Base-by-base conservation (phyloP, 495 filamentous ascomycete species). In the Talaromyces wortmannii region DNA sequence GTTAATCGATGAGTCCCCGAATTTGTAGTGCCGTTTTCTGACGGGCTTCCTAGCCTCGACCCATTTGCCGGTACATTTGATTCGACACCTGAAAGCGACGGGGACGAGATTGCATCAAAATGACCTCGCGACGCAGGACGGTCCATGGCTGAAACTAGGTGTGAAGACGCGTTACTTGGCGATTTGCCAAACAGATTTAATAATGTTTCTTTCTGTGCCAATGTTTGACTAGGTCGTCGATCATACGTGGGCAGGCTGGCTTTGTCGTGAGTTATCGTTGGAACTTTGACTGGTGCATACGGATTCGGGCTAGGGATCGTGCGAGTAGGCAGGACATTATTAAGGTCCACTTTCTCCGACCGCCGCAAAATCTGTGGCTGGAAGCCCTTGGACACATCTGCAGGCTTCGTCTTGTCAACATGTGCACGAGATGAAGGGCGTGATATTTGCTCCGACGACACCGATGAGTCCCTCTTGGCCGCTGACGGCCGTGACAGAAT, bases 111-210 rank as follows among this genome's bases (percentile, higher is more conserved):
- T 8, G 58, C 61, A 61, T 72, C 57, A 65, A 70, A 31, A 61
- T 45, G 42, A 7, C 45, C 51, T 16, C 47, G 44, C 29, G 50
- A 29, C 18, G 50, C 17, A 13, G 62, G 52, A 32, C 58, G 53
- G 13, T 57, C 23, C 17, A 52, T 55, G 29, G 58, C 61, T 44
- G 50, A 43, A 46, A 59, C 56, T 6, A 66, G 59, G 17, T 63
- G 60, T 8, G 55, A 55, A 15, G 62, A 31, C 8, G 57, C 57
- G 7, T 60, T 53, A 6, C 59, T 58, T 0, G 73, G 66, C 45
- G 72, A 66, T 60, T 88, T 89, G n/a, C 80, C 80, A 59, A 92
- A 90, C 7, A 92, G 77, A 7, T 83, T 87, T 11, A 91, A 77
- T 10, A 92, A 71, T 8, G 81, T 73, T 36, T 85, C 83, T 59